Conservation (phyloP, 2,329 filamentous ascomycete genomes). For the Salinomyces thailandicus region DNA sequence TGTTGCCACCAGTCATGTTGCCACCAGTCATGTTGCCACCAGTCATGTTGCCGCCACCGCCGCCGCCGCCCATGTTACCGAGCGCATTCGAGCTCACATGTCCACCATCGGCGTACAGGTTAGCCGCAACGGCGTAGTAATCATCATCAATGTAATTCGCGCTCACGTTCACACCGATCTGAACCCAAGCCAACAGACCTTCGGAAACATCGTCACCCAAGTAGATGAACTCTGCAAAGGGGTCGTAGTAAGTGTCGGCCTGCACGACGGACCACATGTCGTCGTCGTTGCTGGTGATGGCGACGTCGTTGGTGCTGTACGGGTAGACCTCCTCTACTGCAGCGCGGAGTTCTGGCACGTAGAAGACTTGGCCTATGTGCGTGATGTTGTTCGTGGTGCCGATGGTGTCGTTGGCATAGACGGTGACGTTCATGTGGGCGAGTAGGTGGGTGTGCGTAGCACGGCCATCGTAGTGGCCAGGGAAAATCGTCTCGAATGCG, state of each 20-base stretch:
- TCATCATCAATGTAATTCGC: constrained; percentile 14
- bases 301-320: constrained; percentile 34
- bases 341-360: constrained; percentile 48
- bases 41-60: background rate
- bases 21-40: background rate
- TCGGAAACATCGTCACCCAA: constrained; percentile 44
- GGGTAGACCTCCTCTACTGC: constrained; percentile 40
- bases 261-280: constrained; percentile 38
- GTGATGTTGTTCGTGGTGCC: constrained; percentile 21
- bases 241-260: constrained; percentile 37
- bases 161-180: constrained; percentile 38
- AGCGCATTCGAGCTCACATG: background rate
- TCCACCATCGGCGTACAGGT: constrained; percentile 1
- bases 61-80: background rate
- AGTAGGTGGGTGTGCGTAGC: constrained; percentile 34
- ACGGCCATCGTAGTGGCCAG: constrained; percentile 35
- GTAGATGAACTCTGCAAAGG: constrained; percentile 47
- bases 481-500: constrained; percentile 35
- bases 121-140: background rate
- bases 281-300: constrained; percentile 44
- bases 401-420: constrained; percentile 40
- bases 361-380: constrained; percentile 56
- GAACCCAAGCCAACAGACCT: constrained; percentile 46
- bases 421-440: constrained; percentile 30
- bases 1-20: background rate